These are phyloP conservation scores for Lactifluus rugatus DNA, from an alignment of 768 basidiomycete species.

Conservation along the genomic window DNA sequence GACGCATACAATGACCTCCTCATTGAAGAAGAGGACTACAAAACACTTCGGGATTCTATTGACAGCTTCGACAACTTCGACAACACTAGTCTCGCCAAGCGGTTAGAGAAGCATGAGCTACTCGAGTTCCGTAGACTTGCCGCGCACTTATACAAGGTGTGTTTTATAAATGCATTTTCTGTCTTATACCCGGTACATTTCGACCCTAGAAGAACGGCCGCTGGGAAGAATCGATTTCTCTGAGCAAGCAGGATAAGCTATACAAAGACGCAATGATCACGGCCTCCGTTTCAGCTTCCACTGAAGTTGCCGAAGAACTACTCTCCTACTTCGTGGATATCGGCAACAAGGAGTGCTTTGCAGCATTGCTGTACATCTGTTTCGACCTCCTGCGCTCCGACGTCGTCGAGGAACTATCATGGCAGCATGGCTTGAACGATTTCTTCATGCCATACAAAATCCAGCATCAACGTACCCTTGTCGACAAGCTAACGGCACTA, in stretches of 20 bases:
- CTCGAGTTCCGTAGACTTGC: slow-evolving; percentile 94
- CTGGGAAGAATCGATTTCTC: slow-evolving; percentile 93
- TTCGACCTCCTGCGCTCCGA: slow-evolving; percentile 94
- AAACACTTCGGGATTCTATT: slow-evolving; percentile 93
- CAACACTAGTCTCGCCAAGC: slow-evolving; percentile 73
- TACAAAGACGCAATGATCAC: slow-evolving; percentile 97
- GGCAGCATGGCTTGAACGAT: slow-evolving; percentile 93
- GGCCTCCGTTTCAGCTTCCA: slow-evolving; percentile 73
- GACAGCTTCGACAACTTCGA: slow-evolving; percentile 99
- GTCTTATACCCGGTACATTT: neutral
- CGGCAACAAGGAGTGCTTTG: slow-evolving; percentile 97
- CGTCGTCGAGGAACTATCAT: slow-evolving; percentile 87
- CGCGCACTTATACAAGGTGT: slow-evolving; percentile 90
- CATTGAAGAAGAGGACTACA: slow-evolving; percentile 98
- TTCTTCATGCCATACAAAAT: slow-evolving; percentile 97
- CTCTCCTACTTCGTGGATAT: slow-evolving; percentile 96
- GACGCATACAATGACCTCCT: slow-evolving; percentile 97
- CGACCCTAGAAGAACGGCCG: slow-evolving; percentile 74
- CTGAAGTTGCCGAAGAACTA: slow-evolving; percentile 89
- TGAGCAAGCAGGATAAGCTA: slow-evolving; percentile 93
- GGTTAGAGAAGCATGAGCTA: slow-evolving; percentile 82
- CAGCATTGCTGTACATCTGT: slow-evolving; percentile 80
- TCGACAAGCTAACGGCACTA: slow-evolving; percentile 65
- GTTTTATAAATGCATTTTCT: slow-evolving; percentile 4
- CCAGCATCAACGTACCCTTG: slow-evolving; percentile 71